Base-by-base conservation (phyloP, 2,329 filamentous ascomycete species). In the Aquanectria penicillioides region DNA sequence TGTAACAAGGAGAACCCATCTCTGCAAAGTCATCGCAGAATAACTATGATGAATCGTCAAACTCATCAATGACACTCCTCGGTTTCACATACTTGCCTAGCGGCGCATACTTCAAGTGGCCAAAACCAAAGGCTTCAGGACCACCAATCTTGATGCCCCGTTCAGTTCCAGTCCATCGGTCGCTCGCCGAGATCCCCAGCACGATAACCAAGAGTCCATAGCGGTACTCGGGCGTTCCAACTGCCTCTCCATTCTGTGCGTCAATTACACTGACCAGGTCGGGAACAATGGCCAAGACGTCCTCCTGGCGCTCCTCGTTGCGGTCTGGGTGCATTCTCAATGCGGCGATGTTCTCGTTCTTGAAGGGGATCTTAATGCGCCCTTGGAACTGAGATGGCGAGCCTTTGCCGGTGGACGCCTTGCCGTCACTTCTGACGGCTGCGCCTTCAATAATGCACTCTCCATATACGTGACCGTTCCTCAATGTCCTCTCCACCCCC, bases 331-430 rank as follows among this genome's bases (percentile, higher is more conserved):
- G 63, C 1, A 77, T 62, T 47, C 66, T 74, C 40, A 81, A 74
- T 0, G 84, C 88, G n/a, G 83, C 84, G 38, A 91, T 88, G 66
- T 91, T 91, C 69, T 92, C 88, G 71, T 91, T 91, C 75, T 90
- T 90, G 78, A 91, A 91, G 0, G 88, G 88, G 44, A 91, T 87
- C 69, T 85, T 88, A 69, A 90, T 74, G 25, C 73, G 64, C 0
- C 86, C 86, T 37, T 69, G 58, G 70, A 82, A 75, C 26, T 73
- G 66, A 2, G 28, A 43, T 17, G 62, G n/a, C 1, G 44, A 13
- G 3, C 28, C 3, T 2, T 20, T 15, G 10, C 47, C 33, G 43
- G 55, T 29, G 11, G 50, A 38, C 6, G 48, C 22, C 10, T 58
- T 51, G 3, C 53, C 64, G 22, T 72, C 70, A 5, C 76, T 74